Evolutionary conservation across 495 filamentous ascomycete genomes (phyloP), one percentile per base, ranked within the genome.

Genomic region (Penicillium argentinense): DNA sequence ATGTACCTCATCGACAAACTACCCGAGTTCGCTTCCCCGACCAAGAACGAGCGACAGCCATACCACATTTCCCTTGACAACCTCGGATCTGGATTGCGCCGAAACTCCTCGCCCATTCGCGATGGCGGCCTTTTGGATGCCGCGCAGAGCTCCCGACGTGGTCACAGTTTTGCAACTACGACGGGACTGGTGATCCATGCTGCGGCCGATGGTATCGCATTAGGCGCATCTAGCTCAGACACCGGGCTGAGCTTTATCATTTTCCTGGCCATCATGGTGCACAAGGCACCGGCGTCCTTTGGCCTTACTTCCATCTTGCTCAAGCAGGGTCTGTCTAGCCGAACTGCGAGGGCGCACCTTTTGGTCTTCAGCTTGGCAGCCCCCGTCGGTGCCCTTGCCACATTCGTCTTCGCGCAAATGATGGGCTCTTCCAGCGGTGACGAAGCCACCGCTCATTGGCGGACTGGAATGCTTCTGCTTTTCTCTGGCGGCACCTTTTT

Each of bases 1-100:
- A 98, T 98, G 93, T 97, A 95, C 63, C 81, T 98, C 9, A 85
- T 98, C 63, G 95, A 97, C 63, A 87, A 87, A 39, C 71, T 96
- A 6, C 91, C 93, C 21, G 80, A 82, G 42, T 83, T 88, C 60
- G 79, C 83, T 32, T 73, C 78, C 1, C 75, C 66, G 56, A 76
- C 56, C 67, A 82, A 72, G 55, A 75, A 47, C 62, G 74, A 62
- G 63, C 80, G 47, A 50, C 73, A 64, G 23, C 76, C 79, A 1
- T 76, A 86, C 50, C 80, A 95, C 59, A 95, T 97, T 50, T 89
- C 87, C 21, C 76, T 96, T 16, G 86, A 89, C 56, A 85, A 91
- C 46, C 74, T 96, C 16, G 76, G 76, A 24, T 72, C 69, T 3
- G 86, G 67, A 67, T 74, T 67, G 51, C 75, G 47, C 63, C 78